Evolutionary conservation across 345 rosid genomes (phyloP), one percentile per base, ranked within the genome.

Genomic region (Gossypium australe): DNA sequence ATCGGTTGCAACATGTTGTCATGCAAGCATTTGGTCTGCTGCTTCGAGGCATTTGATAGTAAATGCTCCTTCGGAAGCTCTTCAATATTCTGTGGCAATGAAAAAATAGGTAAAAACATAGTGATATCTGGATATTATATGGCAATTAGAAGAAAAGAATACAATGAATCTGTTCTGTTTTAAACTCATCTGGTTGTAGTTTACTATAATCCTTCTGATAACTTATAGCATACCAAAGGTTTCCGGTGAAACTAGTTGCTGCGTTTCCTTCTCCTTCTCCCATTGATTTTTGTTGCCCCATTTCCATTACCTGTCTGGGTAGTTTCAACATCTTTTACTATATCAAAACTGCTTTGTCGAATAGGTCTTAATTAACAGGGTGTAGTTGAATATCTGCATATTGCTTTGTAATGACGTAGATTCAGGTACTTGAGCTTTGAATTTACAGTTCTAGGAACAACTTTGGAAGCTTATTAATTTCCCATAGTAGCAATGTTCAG

Each of bases 31-130:
- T 60, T 47, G 47, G 7, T 29, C 43, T 11, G 6, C 53, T 64
- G 44, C 69, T 58, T 25, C 45, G 64, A 49, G 47, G 63, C 29
- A 44, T 74, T 16, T 22, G 34, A 60, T 24, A n/a, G 17, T 67
- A 17, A 45, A 22, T 69, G 24, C 63, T 38, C 61, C 56, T 60
- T 45, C 57, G 52, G 79, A 56, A 75, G 59, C 25, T 41, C 70
- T 57, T 62, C 11, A 41, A 18, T 44, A 3, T 60, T 58, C 47
- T 60, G 22, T 53, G 75, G 58, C 45, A 78, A 67, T 74, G 71
- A 68, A 70, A 78, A 49, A 74, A 59, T 73, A 82, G 80, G 71
- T 55, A 64, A 75, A 3, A 48, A 6, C 27, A 77, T 78, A 72
- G 76, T 51, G 12, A 61, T 76, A 38, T 64, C 41, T 41, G 66